Conservation (phyloP, 179 eudicot species). For the Gypsophila paniculata region DNA sequence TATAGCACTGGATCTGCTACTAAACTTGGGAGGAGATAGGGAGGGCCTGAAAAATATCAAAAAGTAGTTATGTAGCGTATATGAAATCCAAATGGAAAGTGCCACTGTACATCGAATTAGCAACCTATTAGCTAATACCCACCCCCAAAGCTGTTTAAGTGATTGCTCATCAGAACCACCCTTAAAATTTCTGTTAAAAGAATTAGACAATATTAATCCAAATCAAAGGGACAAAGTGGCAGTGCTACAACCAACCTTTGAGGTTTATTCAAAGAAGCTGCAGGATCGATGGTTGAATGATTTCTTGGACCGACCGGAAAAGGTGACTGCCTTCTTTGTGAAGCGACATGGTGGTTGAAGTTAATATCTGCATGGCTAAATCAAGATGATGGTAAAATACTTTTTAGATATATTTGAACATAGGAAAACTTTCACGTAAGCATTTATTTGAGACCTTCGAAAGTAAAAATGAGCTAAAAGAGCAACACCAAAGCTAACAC, state of each 20-base stretch:
- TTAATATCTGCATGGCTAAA: conserved; percentile 25
- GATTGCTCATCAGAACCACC: neutral
- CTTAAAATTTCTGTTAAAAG: neutral
- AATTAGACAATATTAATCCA: conserved; percentile 4
- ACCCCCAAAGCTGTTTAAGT: too few relatives aligned
- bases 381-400: neutral
- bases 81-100: neutral
- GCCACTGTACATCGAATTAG: too few relatives aligned
- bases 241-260: conserved; percentile 29
- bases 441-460: neutral
- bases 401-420: neutral
- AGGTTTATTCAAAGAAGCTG: conserved; percentile 20
- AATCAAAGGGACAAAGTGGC: neutral
- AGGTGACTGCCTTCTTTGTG: conserved; percentile 24
- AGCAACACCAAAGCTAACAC: conserved; percentile 7
- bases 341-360: conserved; percentile 19
- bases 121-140: too few relatives aligned
- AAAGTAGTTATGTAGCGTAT: conserved; percentile 14
- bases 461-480: neutral
- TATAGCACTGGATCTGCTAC: conserved; percentile 26
- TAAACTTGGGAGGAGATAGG: conserved; percentile 42
- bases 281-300: conserved; percentile 17
- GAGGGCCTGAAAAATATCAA: conserved; percentile 37
- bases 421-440: neutral
- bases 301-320: conserved; percentile 10